Conservation (phyloP, 164 flowering plant species). For the Aristolochia contorta region DNA sequence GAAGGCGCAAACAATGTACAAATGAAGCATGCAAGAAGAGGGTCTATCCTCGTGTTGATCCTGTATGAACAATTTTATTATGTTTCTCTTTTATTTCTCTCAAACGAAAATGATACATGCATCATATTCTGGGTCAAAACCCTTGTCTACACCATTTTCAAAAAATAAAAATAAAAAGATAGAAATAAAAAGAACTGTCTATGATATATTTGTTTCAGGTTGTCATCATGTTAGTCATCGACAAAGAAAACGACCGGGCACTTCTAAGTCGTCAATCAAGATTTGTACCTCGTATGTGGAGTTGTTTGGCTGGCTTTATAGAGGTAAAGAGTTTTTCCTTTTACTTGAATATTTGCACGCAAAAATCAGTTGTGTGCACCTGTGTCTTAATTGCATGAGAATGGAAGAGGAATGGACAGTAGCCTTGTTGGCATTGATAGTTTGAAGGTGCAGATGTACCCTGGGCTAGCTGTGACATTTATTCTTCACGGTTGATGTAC, state of each 20-base stretch:
- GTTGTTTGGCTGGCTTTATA: conserved; percentile 91
- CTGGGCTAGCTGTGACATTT: too few relatives aligned
- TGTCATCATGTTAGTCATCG: conserved; percentile 93
- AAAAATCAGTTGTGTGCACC: too few relatives aligned
- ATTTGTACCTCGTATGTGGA: conserved; percentile 96
- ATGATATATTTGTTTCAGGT: conserved; percentile 37
- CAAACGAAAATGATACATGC: too few relatives aligned
- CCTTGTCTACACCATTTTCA: too few relatives aligned
- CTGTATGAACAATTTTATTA: conserved; percentile 30
- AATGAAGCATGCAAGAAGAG: conserved; percentile 67
- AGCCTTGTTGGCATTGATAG: too few relatives aligned
- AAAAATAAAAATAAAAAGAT: too few relatives aligned
- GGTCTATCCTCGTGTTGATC: conserved; percentile 91
- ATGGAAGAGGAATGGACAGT: too few relatives aligned
- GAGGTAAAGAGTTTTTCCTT: conserved; percentile 39
- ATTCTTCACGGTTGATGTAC: too few relatives aligned
- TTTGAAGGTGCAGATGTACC: too few relatives aligned
- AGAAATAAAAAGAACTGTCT: too few relatives aligned
- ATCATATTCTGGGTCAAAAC: not conserved
- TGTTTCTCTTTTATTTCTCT: not conserved
- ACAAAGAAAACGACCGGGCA: conserved; percentile 81
- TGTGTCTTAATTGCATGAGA: too few relatives aligned
- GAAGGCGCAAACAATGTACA: conserved; percentile 73
- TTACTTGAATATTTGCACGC: too few relatives aligned
- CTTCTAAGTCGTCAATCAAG: conserved; percentile 70